Evolutionary conservation across 495 filamentous ascomycete species (phyloP), one percentile per base, ranked within the genome.

Genomic region (Delitschia confertaspora): DNA sequence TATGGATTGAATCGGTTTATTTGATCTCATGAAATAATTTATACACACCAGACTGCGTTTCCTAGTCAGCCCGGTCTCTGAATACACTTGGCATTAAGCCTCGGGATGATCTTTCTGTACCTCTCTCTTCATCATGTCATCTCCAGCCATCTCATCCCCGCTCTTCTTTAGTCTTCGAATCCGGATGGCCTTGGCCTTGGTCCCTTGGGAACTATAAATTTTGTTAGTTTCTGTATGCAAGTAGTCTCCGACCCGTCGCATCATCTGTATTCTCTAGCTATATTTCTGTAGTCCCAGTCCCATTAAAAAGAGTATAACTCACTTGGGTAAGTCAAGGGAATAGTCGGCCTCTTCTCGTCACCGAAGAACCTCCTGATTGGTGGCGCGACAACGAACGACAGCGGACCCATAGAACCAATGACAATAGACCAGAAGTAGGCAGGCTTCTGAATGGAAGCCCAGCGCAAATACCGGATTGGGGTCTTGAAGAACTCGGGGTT

Each of bases 271-370:
- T n/a, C 27, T 13, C 18, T 16, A 18, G 18, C 9, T 33, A 35
- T 22, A 27, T 13, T 25, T 16, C 17, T 9, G 20, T 20, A 13
- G 17, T 20, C 29, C 20, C 9, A 21, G 13, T 39, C 17, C 5
- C 26, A 10, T 21, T 8, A 10, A 27, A 35, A 37, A 29, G 35
- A 25, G 14, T 11, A 44, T 11, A 24, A 47, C 38, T 69, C 75
- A 98, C 91, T 72, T 36, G 91, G 91, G 72, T 95, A 98, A 57
- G 86, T 89, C 64, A 84, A 55, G 9, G 91, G 91, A 47, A 96
- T 77, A 30, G 70, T 73, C 56, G 78, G 64, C 19, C 79, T 70
- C 30, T 79, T 71, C 53, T 72, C 65, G 65, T 91, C 84, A 30
- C 87, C 87, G 21, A 95, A 64, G 11, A 57, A 62, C 22, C 66